Percentiles rank a stretch among this genome's conserved stretches.
phyloP scores from a whole-genome alignment of 2,329 filamentous ascomycete genomes.

The Cladosporium sp. region DNA sequence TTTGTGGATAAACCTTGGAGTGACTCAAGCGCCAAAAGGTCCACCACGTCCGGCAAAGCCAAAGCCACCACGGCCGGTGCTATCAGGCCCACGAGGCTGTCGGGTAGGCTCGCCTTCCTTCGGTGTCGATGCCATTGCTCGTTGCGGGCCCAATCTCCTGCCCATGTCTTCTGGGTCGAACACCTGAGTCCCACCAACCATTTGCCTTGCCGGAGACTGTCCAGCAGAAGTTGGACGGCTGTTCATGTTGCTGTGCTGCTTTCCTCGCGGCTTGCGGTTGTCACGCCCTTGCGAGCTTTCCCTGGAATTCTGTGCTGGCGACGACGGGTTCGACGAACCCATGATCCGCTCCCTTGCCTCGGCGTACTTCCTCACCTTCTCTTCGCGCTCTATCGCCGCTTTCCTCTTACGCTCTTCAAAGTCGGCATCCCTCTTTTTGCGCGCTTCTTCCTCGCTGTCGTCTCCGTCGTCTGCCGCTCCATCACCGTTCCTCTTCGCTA shows the following conservation, averaged over 20 bases:
- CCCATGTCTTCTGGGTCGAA: conserved; percentile 70
- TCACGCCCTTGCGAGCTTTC: conserved; percentile 27
- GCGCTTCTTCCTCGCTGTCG: conserved; percentile 58
- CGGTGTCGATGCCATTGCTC: conserved; percentile 38
- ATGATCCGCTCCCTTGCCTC: conserved; percentile 85
- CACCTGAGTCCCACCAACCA: conserved; percentile 48
- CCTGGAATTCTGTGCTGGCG: conserved; percentile 16
- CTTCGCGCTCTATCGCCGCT: conserved; percentile 73
- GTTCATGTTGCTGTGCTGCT: conserved; percentile 31
- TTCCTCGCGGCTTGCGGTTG: conserved; percentile 18
- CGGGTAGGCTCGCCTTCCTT: conserved; percentile 64
- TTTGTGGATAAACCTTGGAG: too few relatives aligned
- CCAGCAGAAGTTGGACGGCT: conserved; percentile 30
- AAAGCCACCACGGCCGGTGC: conserved; percentile 69
- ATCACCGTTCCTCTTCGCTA: conserved; percentile 42
- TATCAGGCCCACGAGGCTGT: conserved; percentile 70
- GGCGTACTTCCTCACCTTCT: conserved; percentile 85
- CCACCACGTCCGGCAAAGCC: conserved; percentile 27
- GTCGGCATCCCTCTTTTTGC: conserved; percentile 57
- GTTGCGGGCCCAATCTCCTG: conserved; percentile 46
- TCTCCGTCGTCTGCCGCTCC: conserved; percentile 47
- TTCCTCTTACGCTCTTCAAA: conserved; percentile 72
- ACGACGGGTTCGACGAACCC: conserved; percentile 47
- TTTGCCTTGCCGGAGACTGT: conserved; percentile 31
- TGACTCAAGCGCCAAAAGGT: conserved; percentile 3